phyloP scores from a whole-genome alignment of 768 basidiomycete species.

The Suillus fuscotomentosus region DNA sequence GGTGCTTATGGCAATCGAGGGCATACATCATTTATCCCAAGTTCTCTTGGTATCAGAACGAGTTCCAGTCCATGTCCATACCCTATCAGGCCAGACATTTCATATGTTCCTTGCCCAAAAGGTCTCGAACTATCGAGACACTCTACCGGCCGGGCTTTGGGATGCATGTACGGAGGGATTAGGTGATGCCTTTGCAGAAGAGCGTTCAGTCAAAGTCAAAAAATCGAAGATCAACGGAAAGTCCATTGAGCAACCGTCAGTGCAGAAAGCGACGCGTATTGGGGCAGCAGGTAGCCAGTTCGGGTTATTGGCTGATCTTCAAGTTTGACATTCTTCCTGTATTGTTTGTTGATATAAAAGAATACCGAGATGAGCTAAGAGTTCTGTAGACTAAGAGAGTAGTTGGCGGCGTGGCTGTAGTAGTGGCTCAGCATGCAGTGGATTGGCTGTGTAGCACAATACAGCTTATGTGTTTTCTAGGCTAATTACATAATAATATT shows the following conservation, averaged over 20 bases:
- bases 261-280: conserved; percentile 23
- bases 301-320: conserved; percentile 40
- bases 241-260: conserved; percentile 3
- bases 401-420: neutral
- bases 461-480: too few species aligned
- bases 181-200: conserved; percentile 46
- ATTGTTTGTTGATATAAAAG: neutral
- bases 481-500: too few species aligned
- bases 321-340: conserved; percentile 25
- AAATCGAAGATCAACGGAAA: conserved; percentile 25
- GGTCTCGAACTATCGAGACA: conserved; percentile 16
- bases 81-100: conserved; percentile 59
- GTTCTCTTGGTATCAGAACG: conserved; percentile 53
- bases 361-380: neutral
- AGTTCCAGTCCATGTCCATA: conserved; percentile 43
- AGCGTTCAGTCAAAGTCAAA: conserved; percentile 44
- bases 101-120: conserved; percentile 49
- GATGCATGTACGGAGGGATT: conserved; percentile 46
- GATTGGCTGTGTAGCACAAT: too few species aligned
- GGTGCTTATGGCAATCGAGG: conserved; percentile 54
- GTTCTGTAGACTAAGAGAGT: neutral
- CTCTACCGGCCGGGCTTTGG: conserved; percentile 40
- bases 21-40: conserved; percentile 59
- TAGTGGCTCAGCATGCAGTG: too few species aligned
- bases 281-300: conserved; percentile 34